A percentile compares a stretch with the other conserved stretches of the same genome.
phyloP scores from a whole-genome alignment of 768 basidiomycete genomes.

The Suillus plorans region DNA sequence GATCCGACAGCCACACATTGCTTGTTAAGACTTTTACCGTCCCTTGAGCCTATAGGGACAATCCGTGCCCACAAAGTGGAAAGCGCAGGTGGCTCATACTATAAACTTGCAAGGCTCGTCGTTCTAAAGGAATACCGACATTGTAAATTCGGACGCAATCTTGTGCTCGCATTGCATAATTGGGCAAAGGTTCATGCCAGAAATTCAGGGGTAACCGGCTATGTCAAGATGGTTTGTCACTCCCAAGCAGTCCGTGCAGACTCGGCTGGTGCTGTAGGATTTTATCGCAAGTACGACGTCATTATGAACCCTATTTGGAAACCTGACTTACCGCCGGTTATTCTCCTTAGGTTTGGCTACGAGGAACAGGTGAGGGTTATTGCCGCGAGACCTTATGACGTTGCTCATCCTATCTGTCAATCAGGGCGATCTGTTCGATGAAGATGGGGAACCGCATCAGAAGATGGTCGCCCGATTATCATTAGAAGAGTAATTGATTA shows the following conservation, averaged over 20 bases:
- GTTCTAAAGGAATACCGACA: constrained; percentile 66
- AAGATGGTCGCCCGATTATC: constrained; percentile 68
- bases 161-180: constrained; percentile 61
- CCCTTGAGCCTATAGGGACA: constrained; percentile 65
- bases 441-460: constrained; percentile 85
- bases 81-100: constrained; percentile 38
- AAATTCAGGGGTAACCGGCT: constrained; percentile 21
- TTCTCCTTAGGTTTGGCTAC: constrained; percentile 61
- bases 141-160: constrained; percentile 61
- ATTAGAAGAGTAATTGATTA: constrained; percentile 31
- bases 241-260: constrained; percentile 53
- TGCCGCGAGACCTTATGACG: constrained; percentile 11
- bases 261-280: constrained; percentile 50
- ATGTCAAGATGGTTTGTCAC: constrained; percentile 53
- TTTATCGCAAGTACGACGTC: constrained; percentile 67
- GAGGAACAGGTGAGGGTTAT: constrained; percentile 51
- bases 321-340: constrained; percentile 15
- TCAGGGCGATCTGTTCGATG: constrained; percentile 75
- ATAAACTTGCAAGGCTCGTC: constrained; percentile 74
- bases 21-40: constrained; percentile 64
- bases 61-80: constrained; percentile 50
- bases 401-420: constrained; percentile 16
- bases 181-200: constrained; percentile 49
- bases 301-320: constrained; percentile 10
- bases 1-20: constrained; percentile 70